Evolutionary conservation across 179 eudicot species (phyloP).

Genomic region (Sideroxylon spinosum): DNA sequence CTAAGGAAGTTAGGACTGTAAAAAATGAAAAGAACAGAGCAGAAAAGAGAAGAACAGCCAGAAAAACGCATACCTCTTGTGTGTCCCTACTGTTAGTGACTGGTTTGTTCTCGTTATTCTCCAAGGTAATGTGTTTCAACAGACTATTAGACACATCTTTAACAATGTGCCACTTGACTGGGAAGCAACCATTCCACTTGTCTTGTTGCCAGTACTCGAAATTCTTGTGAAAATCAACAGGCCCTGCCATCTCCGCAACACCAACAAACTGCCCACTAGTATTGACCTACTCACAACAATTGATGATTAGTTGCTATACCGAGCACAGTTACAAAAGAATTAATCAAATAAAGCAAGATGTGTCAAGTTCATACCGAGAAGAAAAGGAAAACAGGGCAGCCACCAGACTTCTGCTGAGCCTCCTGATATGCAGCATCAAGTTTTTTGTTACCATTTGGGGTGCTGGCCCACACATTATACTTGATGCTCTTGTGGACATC

Average conservation of each 20-base stretch:
- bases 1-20: neutral
- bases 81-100: constrained; percentile 97
- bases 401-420: constrained; percentile 58
- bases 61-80: constrained; percentile 60
- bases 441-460: constrained; percentile 92
- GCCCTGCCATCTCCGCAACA: constrained; percentile 85
- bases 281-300: constrained; percentile 53
- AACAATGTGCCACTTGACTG: constrained; percentile 94
- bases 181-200: constrained; percentile 92
- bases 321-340: neutral
- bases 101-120: constrained; percentile 87
- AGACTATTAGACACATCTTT: constrained; percentile 86
- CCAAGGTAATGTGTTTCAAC: constrained; percentile 83
- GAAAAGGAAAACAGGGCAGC: constrained; percentile 74
- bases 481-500: constrained; percentile 93
- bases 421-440: constrained; percentile 82
- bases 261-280: constrained; percentile 98
- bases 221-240: constrained; percentile 80
- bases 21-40: neutral
- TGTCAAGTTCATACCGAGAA: constrained; percentile 54
- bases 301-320: neutral
- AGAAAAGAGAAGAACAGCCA: neutral
- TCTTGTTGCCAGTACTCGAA: constrained; percentile 97
- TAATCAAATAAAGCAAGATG: neutral
- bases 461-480: constrained; percentile 87